Conservation (phyloP, 2,329 filamentous ascomycete species). For the Epichloe sp. region DNA sequence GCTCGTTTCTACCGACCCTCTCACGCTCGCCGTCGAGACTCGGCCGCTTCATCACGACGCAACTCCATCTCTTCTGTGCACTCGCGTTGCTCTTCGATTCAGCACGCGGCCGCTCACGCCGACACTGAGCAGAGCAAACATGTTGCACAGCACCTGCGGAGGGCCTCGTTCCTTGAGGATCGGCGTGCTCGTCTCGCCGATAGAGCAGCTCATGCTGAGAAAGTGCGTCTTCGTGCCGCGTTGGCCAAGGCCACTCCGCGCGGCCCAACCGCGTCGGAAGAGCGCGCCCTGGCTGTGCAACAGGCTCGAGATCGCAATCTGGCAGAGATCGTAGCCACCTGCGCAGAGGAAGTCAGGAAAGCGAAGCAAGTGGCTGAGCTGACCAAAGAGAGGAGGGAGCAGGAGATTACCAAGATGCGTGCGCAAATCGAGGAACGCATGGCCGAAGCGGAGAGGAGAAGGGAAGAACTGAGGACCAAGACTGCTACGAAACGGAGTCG, state of each 20-base stretch:
- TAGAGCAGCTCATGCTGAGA: slow-evolving; percentile 69
- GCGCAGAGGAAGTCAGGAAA: slow-evolving; percentile 70
- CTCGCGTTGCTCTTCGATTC: slow-evolving; percentile 50
- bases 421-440: slow-evolving; percentile 69
- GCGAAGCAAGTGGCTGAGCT: slow-evolving; percentile 73
- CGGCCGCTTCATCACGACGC: slow-evolving; percentile 63
- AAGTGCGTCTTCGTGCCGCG: slow-evolving; percentile 64
- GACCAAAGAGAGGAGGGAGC: slow-evolving; percentile 68
- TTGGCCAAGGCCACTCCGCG: slow-evolving; percentile 56
- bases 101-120: slow-evolving; percentile 36
- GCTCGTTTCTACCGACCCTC: slow-evolving; percentile 62
- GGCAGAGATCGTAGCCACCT: slow-evolving; percentile 67
- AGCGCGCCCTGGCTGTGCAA: slow-evolving; percentile 63
- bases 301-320: slow-evolving; percentile 68
- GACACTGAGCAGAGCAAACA: slow-evolving; percentile 59
- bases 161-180: slow-evolving; percentile 68
- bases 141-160: slow-evolving; percentile 65
- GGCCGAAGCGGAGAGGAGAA: slow-evolving; percentile 61
- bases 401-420: slow-evolving; percentile 55
- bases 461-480: slow-evolving; percentile 49
- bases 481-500: slow-evolving; percentile 38
- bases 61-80: slow-evolving; percentile 69
- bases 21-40: slow-evolving; percentile 57
- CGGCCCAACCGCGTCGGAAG: slow-evolving; percentile 55
- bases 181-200: slow-evolving; percentile 70